phyloP scores from a whole-genome alignment of 306 rosid genomes.

The Vachellia pachyceras region DNA sequence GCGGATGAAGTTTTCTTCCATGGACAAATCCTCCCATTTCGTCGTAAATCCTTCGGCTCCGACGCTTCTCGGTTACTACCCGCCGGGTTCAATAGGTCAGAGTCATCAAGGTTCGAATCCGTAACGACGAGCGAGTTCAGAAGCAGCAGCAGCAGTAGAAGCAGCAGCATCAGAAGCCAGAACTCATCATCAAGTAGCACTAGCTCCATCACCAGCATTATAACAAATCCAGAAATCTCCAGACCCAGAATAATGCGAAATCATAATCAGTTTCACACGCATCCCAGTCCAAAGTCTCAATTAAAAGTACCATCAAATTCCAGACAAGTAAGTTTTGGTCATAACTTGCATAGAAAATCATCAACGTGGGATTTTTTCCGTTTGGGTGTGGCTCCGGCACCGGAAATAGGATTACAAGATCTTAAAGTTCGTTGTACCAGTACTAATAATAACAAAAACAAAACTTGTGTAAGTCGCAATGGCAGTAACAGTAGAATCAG shows the following conservation, averaged over 20 bases:
- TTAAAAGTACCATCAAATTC: constrained; percentile 33
- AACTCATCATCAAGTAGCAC: constrained; percentile 62
- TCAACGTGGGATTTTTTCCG: constrained; percentile 81
- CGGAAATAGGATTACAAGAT: constrained; percentile 74
- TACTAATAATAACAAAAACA: constrained; percentile 18
- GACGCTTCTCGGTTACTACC: neutral
- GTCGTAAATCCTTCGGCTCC: constrained; percentile 45
- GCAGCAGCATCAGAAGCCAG: constrained; percentile 64
- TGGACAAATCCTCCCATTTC: constrained; percentile 81
- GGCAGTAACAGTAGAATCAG: constrained; percentile 51
- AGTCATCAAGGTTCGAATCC: constrained; percentile 47
- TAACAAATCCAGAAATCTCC: constrained; percentile 37
- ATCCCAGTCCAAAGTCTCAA: constrained; percentile 85
- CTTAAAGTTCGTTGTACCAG: constrained; percentile 54
- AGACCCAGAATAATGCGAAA: constrained; percentile 43
- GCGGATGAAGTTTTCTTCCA: constrained; percentile 85
- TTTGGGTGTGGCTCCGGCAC: constrained; percentile 70
- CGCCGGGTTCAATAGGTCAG: constrained; percentile 1
- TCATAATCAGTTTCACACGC: constrained; percentile 63
- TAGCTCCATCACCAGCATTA: constrained; percentile 29
- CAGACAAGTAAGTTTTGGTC: constrained; percentile 43
- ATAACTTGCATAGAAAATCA: constrained; percentile 53
- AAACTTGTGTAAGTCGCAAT: constrained; percentile 50
- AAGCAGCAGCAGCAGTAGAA: constrained; percentile 61
- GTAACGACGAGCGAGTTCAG: constrained; percentile 13